Evolutionary conservation across 148 eudicot species (phyloP).

Genomic region (Arctostaphylos glauca): DNA sequence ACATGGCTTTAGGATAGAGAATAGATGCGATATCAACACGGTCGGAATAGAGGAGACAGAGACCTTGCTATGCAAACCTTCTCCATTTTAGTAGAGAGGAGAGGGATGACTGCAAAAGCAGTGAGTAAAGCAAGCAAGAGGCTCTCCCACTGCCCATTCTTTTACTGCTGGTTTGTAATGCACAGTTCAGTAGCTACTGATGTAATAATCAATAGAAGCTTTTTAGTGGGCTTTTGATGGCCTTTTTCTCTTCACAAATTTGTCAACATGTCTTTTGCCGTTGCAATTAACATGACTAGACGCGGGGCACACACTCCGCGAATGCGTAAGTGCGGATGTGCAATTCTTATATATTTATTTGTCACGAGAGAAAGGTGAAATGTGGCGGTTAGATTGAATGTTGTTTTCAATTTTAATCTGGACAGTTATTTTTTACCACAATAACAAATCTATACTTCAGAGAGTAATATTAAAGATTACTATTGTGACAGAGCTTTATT

Average conservation of each 20-base stretch:
- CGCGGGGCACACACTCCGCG: too few species aligned
- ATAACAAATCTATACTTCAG: too few species aligned
- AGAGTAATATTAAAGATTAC: too few species aligned
- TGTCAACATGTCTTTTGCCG: not conserved
- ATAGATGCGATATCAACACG: not conserved
- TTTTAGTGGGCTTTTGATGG: not conserved
- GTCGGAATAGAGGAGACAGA: conserved; percentile 9
- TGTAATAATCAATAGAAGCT: not conserved
- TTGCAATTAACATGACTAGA: not conserved
- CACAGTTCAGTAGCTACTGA: conserved; percentile 13
- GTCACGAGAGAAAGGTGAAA: too few species aligned
- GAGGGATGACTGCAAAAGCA: conserved; percentile 23
- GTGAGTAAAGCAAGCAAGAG: conserved; percentile 24
- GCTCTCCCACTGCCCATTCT: conserved; percentile 22
- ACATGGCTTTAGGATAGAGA: conserved; percentile 3
- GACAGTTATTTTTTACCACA: too few species aligned
- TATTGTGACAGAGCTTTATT: too few species aligned
- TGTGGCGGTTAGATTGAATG: too few species aligned
- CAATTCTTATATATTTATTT: too few species aligned
- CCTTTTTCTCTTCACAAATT: not conserved
- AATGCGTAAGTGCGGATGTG: too few species aligned
- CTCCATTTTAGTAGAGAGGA: conserved; percentile 27
- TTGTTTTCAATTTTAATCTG: too few species aligned
- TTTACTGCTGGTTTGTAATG: conserved; percentile 18
- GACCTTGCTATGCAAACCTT: conserved; percentile 20